Evolutionary conservation across 441 rosid genomes (phyloP).

Genomic region (Erodium trifolium): DNA sequence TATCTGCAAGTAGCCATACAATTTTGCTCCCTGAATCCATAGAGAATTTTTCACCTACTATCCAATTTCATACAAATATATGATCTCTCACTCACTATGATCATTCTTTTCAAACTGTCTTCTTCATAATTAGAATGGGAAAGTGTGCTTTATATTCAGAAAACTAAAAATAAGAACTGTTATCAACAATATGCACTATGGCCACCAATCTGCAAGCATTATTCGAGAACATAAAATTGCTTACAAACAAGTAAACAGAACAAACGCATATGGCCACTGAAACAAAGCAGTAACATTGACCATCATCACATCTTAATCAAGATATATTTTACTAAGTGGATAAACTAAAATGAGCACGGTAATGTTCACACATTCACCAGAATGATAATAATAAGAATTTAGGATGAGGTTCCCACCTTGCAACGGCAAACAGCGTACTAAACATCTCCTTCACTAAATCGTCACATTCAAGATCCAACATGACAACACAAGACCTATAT

Average conservation of each 20-base stretch:
- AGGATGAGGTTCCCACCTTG: constrained; percentile 55
- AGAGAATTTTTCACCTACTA: background rate
- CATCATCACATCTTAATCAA: background rate
- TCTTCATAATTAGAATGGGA: constrained; percentile 1
- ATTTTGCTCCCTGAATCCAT: background rate
- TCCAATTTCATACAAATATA: background rate
- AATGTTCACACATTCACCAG: background rate
- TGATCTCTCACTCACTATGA: background rate
- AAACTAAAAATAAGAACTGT: background rate
- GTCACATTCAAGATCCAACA: constrained; percentile 80
- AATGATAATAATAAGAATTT: background rate
- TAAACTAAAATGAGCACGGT: background rate
- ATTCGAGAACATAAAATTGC: background rate
- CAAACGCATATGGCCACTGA: background rate
- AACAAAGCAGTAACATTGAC: background rate
- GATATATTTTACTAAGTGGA: background rate
- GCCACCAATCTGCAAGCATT: background rate
- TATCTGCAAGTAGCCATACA: background rate
- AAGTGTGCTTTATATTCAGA: background rate
- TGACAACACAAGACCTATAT: constrained; percentile 74
- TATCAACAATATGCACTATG: background rate
- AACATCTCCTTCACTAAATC: constrained; percentile 66
- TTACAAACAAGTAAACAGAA: background rate
- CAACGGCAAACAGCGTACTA: constrained; percentile 74
- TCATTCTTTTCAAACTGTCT: constrained; percentile 1